Percentiles rank a stretch among this genome's conserved stretches.
Conservation (phyloP, 805 yeast species). For the Starmerella scarabaei region DNA sequence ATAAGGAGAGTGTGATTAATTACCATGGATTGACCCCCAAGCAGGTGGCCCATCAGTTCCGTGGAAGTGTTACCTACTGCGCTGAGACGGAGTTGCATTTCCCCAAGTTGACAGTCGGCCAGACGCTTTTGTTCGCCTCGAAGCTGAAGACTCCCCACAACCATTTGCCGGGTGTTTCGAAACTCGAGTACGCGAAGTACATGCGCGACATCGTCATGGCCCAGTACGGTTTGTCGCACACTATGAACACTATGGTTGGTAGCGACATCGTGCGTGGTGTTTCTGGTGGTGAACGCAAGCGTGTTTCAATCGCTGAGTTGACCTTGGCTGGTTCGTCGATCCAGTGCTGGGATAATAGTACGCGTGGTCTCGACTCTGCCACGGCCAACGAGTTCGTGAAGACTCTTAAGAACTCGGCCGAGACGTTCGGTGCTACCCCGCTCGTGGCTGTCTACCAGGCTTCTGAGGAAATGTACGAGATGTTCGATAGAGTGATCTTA, state of each 20-base stretch:
- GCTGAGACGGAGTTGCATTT: slow-evolving; percentile 52
- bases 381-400: slow-evolving; percentile 65
- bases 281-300: slow-evolving; percentile 76
- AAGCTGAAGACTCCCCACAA: slow-evolving; percentile 52
- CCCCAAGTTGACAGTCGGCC: slow-evolving; percentile 63
- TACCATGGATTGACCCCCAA: slow-evolving; percentile 50
- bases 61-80: slow-evolving; percentile 36
- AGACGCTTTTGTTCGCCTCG: slow-evolving; percentile 58
- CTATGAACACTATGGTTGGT: slow-evolving; percentile 48
- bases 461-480: slow-evolving; percentile 49
- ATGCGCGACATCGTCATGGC: slow-evolving; percentile 40
- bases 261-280: slow-evolving; percentile 55
- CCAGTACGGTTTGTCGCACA: slow-evolving; percentile 47
- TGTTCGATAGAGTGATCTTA: slow-evolving; percentile 50
- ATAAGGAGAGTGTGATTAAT: slow-evolving; percentile 39
- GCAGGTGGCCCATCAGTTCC: slow-evolving; percentile 47
- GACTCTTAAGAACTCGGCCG: slow-evolving; percentile 52
- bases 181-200: slow-evolving; percentile 36
- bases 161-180: slow-evolving; percentile 37
- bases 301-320: slow-evolving; percentile 75
- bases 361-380: slow-evolving; percentile 75
- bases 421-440: slow-evolving; percentile 40
- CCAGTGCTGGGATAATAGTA: slow-evolving; percentile 69
- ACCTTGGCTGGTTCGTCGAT: slow-evolving; percentile 50
- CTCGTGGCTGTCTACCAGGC: slow-evolving; percentile 61